Percentiles rank a stretch among this genome's conserved stretches.
Conservation (phyloP, 106 monocot genomes). For the Phalaenopsis equestris region DNA sequence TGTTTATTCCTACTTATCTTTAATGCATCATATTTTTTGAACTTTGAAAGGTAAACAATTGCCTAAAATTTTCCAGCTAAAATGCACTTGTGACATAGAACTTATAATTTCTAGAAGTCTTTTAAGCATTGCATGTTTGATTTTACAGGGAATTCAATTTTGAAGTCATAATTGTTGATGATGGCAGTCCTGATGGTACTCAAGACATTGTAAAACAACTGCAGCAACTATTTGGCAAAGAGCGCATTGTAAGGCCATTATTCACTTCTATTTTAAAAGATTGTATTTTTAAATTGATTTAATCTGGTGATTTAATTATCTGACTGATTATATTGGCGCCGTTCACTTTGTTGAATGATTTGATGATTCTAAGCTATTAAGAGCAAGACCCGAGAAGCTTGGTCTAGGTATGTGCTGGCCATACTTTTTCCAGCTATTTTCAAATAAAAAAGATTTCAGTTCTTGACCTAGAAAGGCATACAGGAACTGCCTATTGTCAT, state of each 20-base stretch:
- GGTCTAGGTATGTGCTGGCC: slow-evolving; percentile 60
- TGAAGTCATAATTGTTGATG: slow-evolving; percentile 94
- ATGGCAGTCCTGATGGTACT: slow-evolving; percentile 99
- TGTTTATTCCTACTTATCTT: not conserved
- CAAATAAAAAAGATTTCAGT: not conserved
- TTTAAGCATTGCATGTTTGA: not conserved
- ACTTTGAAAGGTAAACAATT: not conserved
- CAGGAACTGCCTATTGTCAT: slow-evolving; percentile 97
- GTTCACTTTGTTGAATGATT: slow-evolving; percentile 7
- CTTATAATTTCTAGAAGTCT: not conserved
- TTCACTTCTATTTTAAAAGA: not conserved
- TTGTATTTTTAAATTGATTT: not conserved
- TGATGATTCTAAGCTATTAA: slow-evolving; percentile 49
- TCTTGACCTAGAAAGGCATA: slow-evolving; percentile 3
- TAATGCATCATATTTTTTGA: not conserved
- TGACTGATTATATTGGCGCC: not conserved
- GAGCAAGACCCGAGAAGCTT: slow-evolving; percentile 83
- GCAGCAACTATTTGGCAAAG: slow-evolving; percentile 85
- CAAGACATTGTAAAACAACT: slow-evolving; percentile 93
- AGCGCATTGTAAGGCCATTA: slow-evolving; percentile 58
- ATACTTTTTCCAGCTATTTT: slow-evolving; percentile 1
- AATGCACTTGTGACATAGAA: not conserved
- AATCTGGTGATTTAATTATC: slow-evolving; percentile 9
- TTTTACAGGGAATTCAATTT: slow-evolving; percentile 69
- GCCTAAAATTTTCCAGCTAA: not conserved